Conservation (phyloP, 225 moss, liverwort and hornwort genomes). For the Ulota crispa region DNA sequence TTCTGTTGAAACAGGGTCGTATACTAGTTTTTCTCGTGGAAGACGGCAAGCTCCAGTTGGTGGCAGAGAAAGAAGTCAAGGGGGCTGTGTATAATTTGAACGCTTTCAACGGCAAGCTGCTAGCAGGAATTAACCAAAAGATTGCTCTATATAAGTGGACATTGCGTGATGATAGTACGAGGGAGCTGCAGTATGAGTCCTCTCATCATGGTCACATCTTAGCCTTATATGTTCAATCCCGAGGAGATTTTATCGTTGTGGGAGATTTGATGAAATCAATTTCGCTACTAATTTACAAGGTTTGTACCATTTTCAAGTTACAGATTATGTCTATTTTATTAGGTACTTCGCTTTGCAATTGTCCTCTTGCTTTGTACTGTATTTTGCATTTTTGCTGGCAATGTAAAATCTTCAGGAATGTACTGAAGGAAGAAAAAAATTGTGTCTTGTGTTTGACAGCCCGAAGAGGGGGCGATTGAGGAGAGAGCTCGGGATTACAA, state of each 20-base stretch:
- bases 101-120: conserved; percentile 88
- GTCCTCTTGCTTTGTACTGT: not conserved
- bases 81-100: conserved; percentile 98
- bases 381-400: not conserved
- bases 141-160: conserved; percentile 95
- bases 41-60: conserved; percentile 85
- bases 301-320: conserved; percentile 20
- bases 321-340: not conserved
- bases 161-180: conserved; percentile 72
- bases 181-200: conserved; percentile 87
- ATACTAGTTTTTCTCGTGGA: conserved; percentile 91
- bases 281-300: conserved; percentile 96
- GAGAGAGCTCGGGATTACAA: conserved; percentile 95
- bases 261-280: conserved; percentile 99
- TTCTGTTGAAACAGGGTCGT: conserved; percentile 59
- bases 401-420: not conserved
- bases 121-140: conserved; percentile 96
- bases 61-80: conserved; percentile 90
- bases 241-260: conserved; percentile 94
- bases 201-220: conserved; percentile 95
- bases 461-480: conserved; percentile 95
- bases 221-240: conserved; percentile 89
- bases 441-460: conserved; percentile 44
- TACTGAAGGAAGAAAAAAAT: not conserved
- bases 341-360: not conserved